Evolutionary conservation across 2,329 filamentous ascomycete genomes (phyloP), one percentile per base, ranked within the genome.

Genomic region (Lojkania enalia): DNA sequence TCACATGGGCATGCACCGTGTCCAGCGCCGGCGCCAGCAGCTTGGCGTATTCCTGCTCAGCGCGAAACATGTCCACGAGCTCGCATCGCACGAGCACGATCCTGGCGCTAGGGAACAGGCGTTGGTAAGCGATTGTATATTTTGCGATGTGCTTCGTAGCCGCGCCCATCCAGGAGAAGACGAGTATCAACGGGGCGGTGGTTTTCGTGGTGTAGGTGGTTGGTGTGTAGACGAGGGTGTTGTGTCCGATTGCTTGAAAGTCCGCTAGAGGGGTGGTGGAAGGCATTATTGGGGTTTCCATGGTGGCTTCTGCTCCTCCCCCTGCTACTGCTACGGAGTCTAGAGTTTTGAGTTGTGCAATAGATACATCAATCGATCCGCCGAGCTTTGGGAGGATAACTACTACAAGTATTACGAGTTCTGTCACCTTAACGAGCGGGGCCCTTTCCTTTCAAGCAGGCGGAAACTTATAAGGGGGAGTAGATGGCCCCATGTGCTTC

Each of bases 91-190:
- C 36, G 2, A 71, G 56, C 4, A 70, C 7, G 39, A 70, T 64
- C 9, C 52, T 55, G 2, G 63, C 54, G n/a, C 39, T 50, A 2
- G 66, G 64, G 37, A 67, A 69, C 2, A 66, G 57, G 9, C 44
- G 46, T 18, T 55, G 57, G 52, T 70, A 70, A 2, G 54, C 38
- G 13, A 54, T 37, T 4, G 62, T 67, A 50, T 71, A 71, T 49
- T 71, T 71, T 9, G 63, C 63, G 6, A 71, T 68, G 48, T 70
- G 64, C 21, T 66, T 66, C 39, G 60, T 46, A 4, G 58, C 61
- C 6, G 66, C 67, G 3, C 55, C 64, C 40, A 67, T 68, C 67
- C 67, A 71, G 1, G 64, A 46, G 41, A 62, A 66, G 12, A 70
- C 40, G 1, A 70, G 37, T 18, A 71, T 57, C 2, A 71, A 53